Evolutionary conservation across 306 rosid species (phyloP), one percentile per base, ranked within the genome.

Genomic region (Lathyrus oleraceus): DNA sequence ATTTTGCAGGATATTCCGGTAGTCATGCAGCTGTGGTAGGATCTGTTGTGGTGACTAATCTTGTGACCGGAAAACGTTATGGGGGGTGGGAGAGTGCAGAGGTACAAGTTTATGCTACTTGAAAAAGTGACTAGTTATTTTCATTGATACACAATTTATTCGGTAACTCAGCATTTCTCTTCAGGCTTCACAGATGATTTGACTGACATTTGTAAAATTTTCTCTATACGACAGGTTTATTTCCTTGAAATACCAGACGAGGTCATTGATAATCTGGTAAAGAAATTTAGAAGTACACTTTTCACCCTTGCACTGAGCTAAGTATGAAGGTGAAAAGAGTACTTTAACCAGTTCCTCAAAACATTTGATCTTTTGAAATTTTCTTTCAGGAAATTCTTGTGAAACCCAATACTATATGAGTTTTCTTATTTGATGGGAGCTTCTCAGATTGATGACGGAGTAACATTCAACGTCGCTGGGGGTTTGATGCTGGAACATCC

Each of bases 401-500:
- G 66, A 38, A 53, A 48, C 68, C 76, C 76, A 74, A 53, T 78
- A 64, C 83, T 77, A 54, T 70, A 45, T 81, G 76, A 77, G 80
- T 83, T 78, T 81, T 76, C 73, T 85, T 78, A 69, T 73, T 75
- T 79, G 77, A 74, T 74, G 81, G 80, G 82, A 81, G 83, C 76
- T 75, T 68, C 69, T 73, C 87, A 90, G 97, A 87, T 90, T 57
- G 96, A 90, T 27, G 97, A 94, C 51, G 95, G 82, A 57, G 27
- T 85, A 57, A 84, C 98, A 9, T 84, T 85, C 83, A 81, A 87
- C 15, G 96, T 87, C 65, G 96, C 92, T 7, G 95, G 96, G 35
- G 98, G 98, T 75, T 80, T 94, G 86, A 90, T 89, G 86, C 90
- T 91, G 75, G 96, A 94, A 81, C 91, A 94, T 87, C 98, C 98